Evolutionary conservation across 768 basidiomycete species (phyloP).

Genomic region (Antrodiella citrinella): DNA sequence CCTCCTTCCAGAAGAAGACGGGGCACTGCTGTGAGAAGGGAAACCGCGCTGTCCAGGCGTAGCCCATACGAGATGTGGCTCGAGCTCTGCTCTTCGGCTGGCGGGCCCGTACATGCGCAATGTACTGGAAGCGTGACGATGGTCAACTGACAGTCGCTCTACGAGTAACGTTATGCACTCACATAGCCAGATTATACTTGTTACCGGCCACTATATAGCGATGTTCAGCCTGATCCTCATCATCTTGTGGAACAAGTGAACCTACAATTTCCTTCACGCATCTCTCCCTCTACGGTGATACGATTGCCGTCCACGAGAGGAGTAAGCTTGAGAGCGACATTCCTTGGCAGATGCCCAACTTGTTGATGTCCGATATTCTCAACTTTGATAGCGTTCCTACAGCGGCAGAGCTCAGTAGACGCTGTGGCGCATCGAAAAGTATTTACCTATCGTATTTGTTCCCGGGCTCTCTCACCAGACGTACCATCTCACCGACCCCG

Average conservation of each 20-base stretch:
- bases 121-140: conserved; percentile 47
- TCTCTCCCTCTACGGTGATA: conserved; percentile 66
- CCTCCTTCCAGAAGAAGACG: conserved; percentile 11
- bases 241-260: conserved; percentile 1
- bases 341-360: conserved; percentile 74
- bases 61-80: conserved; percentile 66
- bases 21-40: conserved; percentile 8
- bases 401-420: neutral
- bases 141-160: no score
- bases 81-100: conserved; percentile 50
- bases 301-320: conserved; percentile 58
- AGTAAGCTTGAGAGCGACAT: conserved; percentile 50
- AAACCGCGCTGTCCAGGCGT: conserved; percentile 63
- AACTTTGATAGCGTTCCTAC: conserved; percentile 75
- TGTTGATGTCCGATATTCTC: conserved; percentile 65
- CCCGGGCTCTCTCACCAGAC: conserved; percentile 53
- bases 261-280: conserved; percentile 63
- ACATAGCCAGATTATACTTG: conserved; percentile 58
- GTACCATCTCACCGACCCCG: conserved; percentile 70
- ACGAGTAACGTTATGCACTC: no score
- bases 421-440: neutral
- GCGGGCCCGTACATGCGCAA: conserved; percentile 65
- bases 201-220: conserved; percentile 21
- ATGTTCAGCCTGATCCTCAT: neutral
- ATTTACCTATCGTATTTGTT: conserved; percentile 62